Base-by-base conservation (phyloP, 768 basidiomycete genomes). In the Agrocybe praecox region DNA sequence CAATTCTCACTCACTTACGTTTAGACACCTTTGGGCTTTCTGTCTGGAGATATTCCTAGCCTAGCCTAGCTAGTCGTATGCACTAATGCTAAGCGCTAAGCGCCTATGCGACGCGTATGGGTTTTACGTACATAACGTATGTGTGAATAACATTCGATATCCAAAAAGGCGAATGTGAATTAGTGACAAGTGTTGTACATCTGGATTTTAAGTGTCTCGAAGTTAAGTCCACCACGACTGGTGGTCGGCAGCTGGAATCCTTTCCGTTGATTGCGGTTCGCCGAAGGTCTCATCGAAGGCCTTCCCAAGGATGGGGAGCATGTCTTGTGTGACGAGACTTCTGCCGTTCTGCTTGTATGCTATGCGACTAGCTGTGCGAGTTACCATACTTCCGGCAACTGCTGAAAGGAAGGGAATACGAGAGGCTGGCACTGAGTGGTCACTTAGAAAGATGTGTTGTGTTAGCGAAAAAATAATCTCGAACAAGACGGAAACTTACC, bases 371-470 rank as follows among this genome's bases (percentile, higher is more conserved):
- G 91, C 82, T 2, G 88, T 87, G 7, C 97, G 86, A 7, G 96
- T 98, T 11, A 97, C 86, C 71, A 94, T 86, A 53, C 92, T 93
- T 9, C 85, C 96, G 1, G 86, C 96, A 15, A 92, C 80, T 9
- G 94, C 92, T 0, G 94, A 92, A 9, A 98, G 74, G 8, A 96
- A 72, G 0, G 96, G 92, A 61, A 98, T 82, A 12, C 84, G 80
- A 23, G 86, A 87, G 29, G 80, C 71, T 8, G 87, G 75, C 46
- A 89, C 70, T 15, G 71, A 69, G 43, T 74, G 69, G 64, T 90
- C 82, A 0, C 88, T 88, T 57, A 40, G 12, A 22, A 51, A 46
- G 22, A 51, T 40, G 42, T n/a, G 44, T 17, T 52, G 32, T 19
- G 50, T 19, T 50, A n/a, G n/a, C n/a, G n/a, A n/a, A n/a, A 40